A percentile compares a stretch with the other conserved stretches of the same genome.
Evolutionary conservation across 176 grass and related monocot species (phyloP).

Genomic region (Avena sativa): DNA sequence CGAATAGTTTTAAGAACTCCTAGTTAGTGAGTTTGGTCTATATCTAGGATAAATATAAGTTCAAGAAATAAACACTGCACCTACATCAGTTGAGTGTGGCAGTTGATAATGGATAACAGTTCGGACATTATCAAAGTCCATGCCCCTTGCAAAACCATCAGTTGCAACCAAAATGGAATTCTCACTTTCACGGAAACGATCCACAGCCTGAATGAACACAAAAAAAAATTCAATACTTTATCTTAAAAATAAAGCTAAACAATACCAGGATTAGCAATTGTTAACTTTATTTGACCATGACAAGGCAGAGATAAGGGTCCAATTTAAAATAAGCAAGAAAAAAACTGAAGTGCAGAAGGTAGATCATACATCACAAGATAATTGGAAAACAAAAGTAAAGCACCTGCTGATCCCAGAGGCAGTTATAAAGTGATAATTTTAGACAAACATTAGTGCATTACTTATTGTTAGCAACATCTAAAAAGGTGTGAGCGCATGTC

Average conservation of each 20-base stretch:
- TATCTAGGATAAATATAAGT: conserved; percentile 1
- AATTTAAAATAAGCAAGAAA: conserved; percentile 17
- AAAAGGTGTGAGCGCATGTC: background rate
- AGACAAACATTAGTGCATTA: background rate
- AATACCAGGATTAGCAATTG: background rate
- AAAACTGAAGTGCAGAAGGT: background rate
- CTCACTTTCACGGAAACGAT: conserved; percentile 86
- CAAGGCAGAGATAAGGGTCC: background rate
- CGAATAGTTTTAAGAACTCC: conserved; percentile 16
- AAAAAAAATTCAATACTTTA: conserved; percentile 24
- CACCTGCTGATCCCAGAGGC: background rate
- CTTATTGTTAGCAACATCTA: conserved; percentile 10
- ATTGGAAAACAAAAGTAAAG: conserved; percentile 16
- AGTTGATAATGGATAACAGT: conserved; percentile 95
- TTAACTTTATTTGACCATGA: background rate
- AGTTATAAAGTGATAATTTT: conserved; percentile 9
- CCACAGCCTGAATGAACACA: conserved; percentile 66
- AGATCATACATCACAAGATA: background rate
- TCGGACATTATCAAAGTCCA: conserved; percentile 89
- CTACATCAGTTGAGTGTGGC: conserved; percentile 89
- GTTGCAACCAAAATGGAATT: conserved; percentile 77
- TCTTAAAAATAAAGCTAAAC: conserved; percentile 28
- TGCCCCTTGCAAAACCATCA: conserved; percentile 89
- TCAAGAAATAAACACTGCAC: conserved; percentile 39
- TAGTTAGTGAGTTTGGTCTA: conserved; percentile 25